Evolutionary conservation across 139 green algal genomes (phyloP), one percentile per base, ranked within the genome.

Genomic region (Parachlorella kessleri): DNA sequence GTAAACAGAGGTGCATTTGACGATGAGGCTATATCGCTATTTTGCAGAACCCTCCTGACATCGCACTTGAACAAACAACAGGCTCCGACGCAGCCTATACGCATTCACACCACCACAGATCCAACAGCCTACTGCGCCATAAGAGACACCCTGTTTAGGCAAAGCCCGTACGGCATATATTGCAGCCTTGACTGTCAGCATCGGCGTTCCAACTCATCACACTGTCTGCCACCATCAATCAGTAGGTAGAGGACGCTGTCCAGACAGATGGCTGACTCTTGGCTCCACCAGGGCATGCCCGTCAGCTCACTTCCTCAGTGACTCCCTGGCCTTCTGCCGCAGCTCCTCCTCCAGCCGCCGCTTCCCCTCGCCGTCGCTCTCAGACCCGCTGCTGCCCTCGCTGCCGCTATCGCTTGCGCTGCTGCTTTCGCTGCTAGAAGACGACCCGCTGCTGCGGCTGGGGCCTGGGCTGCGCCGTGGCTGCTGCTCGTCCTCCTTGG

Each of bases 251-350:
- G n/a, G n/a, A n/a, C n/a, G n/a, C n/a, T n/a, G n/a, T n/a, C n/a
- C n/a, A n/a, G n/a, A n/a, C n/a, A n/a, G n/a, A n/a, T n/a, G n/a
- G n/a, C n/a, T n/a, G n/a, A n/a, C n/a, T n/a, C n/a, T n/a, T n/a
- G n/a, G n/a, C n/a, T n/a, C n/a, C n/a, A n/a, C n/a, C n/a, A n/a
- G n/a, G n/a, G n/a, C n/a, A n/a, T n/a, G n/a, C n/a, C n/a, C n/a
- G n/a, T n/a, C n/a, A n/a, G n/a, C n/a, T 80, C 65, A 80, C 75
- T 83, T 85, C 33, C 63, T 55, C 39, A 81, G 32, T 33, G 66
- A 74, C 14, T 76, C 69, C 48, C 83, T 54, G 14, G 81, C 81
- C 33, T 83, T 80, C 18, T 55, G 32, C 54, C 81, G 67, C 30
- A 81, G 54, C 63, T 79, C 63, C 21, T 70, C 36, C 72, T 80